A percentile compares a stretch with the other conserved stretches of the same genome.
Conservation (phyloP, 2,329 filamentous ascomycete genomes). For the Coleophoma eucalyptorum region DNA sequence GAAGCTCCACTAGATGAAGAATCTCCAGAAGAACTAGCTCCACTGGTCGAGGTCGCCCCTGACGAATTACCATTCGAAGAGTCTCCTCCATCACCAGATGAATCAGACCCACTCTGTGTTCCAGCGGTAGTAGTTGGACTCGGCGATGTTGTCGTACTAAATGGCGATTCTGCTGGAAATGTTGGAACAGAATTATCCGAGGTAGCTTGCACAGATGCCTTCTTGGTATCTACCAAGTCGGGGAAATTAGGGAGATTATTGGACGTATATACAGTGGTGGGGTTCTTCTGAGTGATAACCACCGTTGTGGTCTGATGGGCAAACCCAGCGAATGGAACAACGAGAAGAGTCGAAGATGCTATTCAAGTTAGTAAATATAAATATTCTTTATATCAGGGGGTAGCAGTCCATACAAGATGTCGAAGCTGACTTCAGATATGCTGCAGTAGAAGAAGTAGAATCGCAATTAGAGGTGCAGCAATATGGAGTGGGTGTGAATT, state of each 20-base stretch:
- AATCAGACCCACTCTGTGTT: not conserved
- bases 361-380: not conserved
- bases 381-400: not conserved
- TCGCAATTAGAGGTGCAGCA: conserved; percentile 10
- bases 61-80: not conserved
- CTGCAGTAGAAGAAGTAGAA: not conserved
- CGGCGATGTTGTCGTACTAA: not conserved
- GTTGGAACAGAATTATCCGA: not conserved
- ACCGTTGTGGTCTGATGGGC: conserved; percentile 9
- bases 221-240: conserved; percentile 1
- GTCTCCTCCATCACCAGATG: not conserved
- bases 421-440: not conserved
- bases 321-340: not conserved
- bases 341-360: not conserved
- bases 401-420: too few species aligned
- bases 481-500: conserved; percentile 19
- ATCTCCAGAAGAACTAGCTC: not conserved
- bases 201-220: not conserved
- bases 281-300: conserved; percentile 20
- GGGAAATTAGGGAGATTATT: conserved; percentile 7
- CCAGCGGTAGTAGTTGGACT: not conserved
- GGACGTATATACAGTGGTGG: conserved; percentile 12
- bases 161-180: not conserved
- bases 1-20: not conserved
- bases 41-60: not conserved